phyloP scores from a whole-genome alignment of 768 basidiomycete species.

The Lactarius evosmus region DNA sequence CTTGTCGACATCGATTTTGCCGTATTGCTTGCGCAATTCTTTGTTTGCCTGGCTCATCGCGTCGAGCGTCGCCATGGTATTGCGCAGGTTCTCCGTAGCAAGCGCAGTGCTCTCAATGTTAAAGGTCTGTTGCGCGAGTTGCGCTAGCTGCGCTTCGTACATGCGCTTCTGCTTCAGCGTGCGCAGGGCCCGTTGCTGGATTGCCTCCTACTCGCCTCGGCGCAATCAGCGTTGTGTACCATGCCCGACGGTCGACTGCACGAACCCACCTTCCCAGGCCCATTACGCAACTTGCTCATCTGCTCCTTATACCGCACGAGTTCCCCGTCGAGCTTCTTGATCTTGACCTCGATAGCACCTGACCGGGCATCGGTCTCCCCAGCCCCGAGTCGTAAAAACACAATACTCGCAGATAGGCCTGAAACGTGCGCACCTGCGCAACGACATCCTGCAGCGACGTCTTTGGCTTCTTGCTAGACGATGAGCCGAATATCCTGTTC shows the following conservation, averaged over 20 bases:
- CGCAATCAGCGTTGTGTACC: not conserved
- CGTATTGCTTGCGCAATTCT: conserved; percentile 95
- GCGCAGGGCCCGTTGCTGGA: conserved; percentile 90
- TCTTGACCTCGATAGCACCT: conserved; percentile 90
- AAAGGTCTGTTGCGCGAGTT: conserved; percentile 92
- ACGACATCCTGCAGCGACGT: conserved; percentile 92
- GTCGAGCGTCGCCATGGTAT: conserved; percentile 98
- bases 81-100: conserved; percentile 95
- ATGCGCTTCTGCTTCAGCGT: conserved; percentile 93
- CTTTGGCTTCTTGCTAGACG: conserved; percentile 77
- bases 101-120: conserved; percentile 98
- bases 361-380: conserved; percentile 81
- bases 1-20: conserved; percentile 96
- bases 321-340: conserved; percentile 95
- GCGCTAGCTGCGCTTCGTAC: conserved; percentile 90
- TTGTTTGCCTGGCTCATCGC: conserved; percentile 96
- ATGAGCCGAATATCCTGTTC: conserved; percentile 84
- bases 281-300: conserved; percentile 88
- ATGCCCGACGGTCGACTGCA: not conserved
- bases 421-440: conserved; percentile 54
- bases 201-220: conserved; percentile 58
- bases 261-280: conserved; percentile 83
- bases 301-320: conserved; percentile 90
- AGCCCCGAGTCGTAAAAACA: conserved; percentile 10
- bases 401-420: not conserved